Base-by-base conservation (phyloP, 148 eudicot genomes). In the Nepenthes gracilis region DNA sequence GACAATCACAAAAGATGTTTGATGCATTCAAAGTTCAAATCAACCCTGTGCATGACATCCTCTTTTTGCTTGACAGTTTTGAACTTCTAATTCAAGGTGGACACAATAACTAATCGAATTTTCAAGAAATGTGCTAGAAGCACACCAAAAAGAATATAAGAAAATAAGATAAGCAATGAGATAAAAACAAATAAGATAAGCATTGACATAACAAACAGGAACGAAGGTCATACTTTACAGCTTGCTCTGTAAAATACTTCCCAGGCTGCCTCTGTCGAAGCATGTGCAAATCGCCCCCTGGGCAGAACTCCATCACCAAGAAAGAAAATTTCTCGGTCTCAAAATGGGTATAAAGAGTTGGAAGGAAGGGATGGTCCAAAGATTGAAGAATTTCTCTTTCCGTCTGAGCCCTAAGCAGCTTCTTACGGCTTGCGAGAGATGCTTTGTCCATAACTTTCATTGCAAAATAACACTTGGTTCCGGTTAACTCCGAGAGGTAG, bases 361-460 rank as follows among this genome's bases (percentile, higher is more conserved):
- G 97, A 59, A 90, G 86, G 55, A 90, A 90, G 6, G 97, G 97
- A 70, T 90, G 97, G 71, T 90, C 97, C 54, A 90, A 62, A 38
- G 82, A 84, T 78, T 86, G 90, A 64, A 90, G 68, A 59, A 90
- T 90, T 58, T 90, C 97, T 72, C 88, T 72, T 70, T 90, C 97
- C 12, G 97, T 90, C 78, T 90, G 97, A 33, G 94, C 94, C 36
- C 94, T 81, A 12, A 80, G 76, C 63, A 90, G 70, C 71, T 90
- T 90, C 75, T 90, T 90, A 11, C 91, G 87, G 55, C 91, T 85
- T 35, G 90, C 97, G 53, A 90, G 78, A 33, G 81, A 79, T 32
- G 80, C 85, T 65, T 89, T 86, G 67, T 89, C 96, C 90, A 89
- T 89, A 58, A 83, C 96, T 68, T 89, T 90, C 85, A 87, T 85